Evolutionary conservation across 805 yeast species (phyloP).

Genomic region (Lipomyces yamadae): DNA sequence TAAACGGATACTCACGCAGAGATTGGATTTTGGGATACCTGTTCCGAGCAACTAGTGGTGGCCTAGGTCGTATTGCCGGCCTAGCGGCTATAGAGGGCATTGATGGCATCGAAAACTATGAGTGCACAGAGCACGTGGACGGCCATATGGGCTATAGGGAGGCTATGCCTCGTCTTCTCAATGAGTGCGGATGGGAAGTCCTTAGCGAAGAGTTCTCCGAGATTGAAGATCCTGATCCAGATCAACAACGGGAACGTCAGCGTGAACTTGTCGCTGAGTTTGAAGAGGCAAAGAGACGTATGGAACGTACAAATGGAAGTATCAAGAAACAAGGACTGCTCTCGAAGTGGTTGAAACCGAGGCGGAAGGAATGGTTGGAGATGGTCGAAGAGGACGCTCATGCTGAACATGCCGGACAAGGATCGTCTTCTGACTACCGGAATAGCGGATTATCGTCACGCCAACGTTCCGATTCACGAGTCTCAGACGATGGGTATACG

Average conservation of each 20-base stretch:
- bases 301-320: conserved; percentile 43
- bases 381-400: conserved; percentile 44
- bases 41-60: conserved; percentile 95
- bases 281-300: conserved; percentile 76
- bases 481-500: conserved; percentile 3
- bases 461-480: not conserved
- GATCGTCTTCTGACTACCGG: not conserved
- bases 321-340: conserved; percentile 47
- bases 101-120: conserved; percentile 77
- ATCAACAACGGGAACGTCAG: conserved; percentile 74
- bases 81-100: conserved; percentile 69
- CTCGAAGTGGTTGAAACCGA: conserved; percentile 53
- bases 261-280: conserved; percentile 81
- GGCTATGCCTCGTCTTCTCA: conserved; percentile 82
- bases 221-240: conserved; percentile 95
- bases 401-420: too few species aligned
- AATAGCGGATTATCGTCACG: not conserved
- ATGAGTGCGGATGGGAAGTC: conserved; percentile 75
- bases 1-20: conserved; percentile 87
- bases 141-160: conserved; percentile 98
- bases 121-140: conserved; percentile 82
- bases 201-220: conserved; percentile 90
- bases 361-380: conserved; percentile 64
- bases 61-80: conserved; percentile 89
- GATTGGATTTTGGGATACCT: conserved; percentile 97